Conservation (phyloP, 164 flowering plant genomes). For the Piper longum region DNA sequence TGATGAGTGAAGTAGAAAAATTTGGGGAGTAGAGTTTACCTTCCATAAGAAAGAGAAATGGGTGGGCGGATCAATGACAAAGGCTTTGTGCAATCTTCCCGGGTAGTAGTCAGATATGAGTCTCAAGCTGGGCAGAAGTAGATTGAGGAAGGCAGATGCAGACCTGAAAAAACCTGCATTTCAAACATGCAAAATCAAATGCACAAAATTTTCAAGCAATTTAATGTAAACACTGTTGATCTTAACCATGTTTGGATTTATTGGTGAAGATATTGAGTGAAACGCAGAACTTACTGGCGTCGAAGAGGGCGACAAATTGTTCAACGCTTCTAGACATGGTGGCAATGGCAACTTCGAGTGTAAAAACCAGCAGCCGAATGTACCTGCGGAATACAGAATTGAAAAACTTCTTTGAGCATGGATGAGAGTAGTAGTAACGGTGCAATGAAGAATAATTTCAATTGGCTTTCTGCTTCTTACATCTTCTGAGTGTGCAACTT, state of each 20-base stretch:
- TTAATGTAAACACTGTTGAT: too few relatives aligned
- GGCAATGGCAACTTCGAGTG: slow-evolving; percentile 85
- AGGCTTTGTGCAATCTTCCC: slow-evolving; percentile 62
- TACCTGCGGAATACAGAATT: slow-evolving; percentile 26
- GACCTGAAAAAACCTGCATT: slow-evolving; percentile 97
- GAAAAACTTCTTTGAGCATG: background rate
- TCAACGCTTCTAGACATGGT: slow-evolving; percentile 71
- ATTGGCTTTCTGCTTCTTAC: slow-evolving; percentile 28
- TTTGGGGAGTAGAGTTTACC: slow-evolving; percentile 28
- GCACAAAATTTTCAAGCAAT: background rate
- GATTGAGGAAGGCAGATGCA: slow-evolving; percentile 84
- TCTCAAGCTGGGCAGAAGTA: slow-evolving; percentile 64
- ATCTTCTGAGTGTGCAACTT: slow-evolving; percentile 81
- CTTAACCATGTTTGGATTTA: background rate
- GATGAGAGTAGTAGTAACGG: background rate
- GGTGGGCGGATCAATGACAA: slow-evolving; percentile 89
- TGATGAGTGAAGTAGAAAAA: too few relatives aligned
- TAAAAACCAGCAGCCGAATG: slow-evolving; percentile 74
- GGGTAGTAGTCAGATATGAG: slow-evolving; percentile 78
- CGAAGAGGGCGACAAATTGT: slow-evolving; percentile 78
- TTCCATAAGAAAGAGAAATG: slow-evolving; percentile 92
- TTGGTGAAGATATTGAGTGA: background rate
- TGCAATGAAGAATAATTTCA: background rate
- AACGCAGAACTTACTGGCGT: slow-evolving; percentile 59
- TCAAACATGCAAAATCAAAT: slow-evolving; percentile 5